phyloP scores from a whole-genome alignment of 805 yeast species.

The Phaffomyces antillensis region DNA sequence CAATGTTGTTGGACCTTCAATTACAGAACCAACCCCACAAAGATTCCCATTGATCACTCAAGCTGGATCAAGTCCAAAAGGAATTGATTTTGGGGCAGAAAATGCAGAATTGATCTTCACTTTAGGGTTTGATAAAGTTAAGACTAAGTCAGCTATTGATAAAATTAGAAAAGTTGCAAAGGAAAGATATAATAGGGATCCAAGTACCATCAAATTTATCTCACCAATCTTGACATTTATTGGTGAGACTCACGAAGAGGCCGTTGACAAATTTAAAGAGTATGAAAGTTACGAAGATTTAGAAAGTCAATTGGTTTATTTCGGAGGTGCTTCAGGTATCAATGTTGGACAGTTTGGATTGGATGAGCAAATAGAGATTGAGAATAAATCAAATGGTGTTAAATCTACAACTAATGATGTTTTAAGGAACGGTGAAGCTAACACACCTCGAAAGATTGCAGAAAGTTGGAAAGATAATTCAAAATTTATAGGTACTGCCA shows the following conservation, averaged over 20 bases:
- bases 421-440: background rate
- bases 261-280: conserved; percentile 29
- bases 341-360: conserved; percentile 36
- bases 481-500: conserved; percentile 26
- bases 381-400: conserved; percentile 4
- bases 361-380: conserved; percentile 32
- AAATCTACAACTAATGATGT: background rate
- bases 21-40: conserved; percentile 38
- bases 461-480: background rate
- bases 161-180: conserved; percentile 26
- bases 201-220: conserved; percentile 32
- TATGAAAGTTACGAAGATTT: conserved; percentile 26
- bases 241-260: conserved; percentile 35
- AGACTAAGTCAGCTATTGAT: no score
- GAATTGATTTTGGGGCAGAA: conserved; percentile 36
- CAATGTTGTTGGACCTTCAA: conserved; percentile 33
- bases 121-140: background rate
- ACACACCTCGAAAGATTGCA: background rate
- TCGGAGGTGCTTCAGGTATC: conserved; percentile 39
- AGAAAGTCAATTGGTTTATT: conserved; percentile 34
- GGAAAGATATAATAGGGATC: conserved; percentile 29
- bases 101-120: conserved; percentile 34
- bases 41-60: conserved; percentile 38
- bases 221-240: conserved; percentile 29
- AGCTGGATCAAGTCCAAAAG: conserved; percentile 37